phyloP scores from a whole-genome alignment of 2,329 filamentous ascomycete genomes.

The Arthroderma sp. region DNA sequence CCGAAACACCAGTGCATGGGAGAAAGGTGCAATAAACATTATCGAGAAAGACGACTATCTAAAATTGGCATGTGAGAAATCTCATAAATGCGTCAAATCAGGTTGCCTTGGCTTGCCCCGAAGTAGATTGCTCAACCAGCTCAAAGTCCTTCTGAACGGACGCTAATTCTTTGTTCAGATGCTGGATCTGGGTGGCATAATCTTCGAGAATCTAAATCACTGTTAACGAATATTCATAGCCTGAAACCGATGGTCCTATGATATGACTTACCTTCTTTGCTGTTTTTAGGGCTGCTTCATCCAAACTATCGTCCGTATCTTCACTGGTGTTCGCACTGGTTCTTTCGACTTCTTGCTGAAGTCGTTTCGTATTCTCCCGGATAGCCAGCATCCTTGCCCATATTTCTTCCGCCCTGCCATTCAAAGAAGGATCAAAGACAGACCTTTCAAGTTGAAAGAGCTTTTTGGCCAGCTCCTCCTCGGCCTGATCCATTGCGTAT shows the following conservation, averaged over 20 bases:
- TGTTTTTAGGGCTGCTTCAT: constrained; percentile 45
- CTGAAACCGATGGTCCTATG: constrained; percentile 12
- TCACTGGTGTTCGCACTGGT: constrained; percentile 30
- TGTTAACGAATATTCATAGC: constrained; percentile 9
- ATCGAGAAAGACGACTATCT: no score
- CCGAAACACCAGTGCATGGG: no score
- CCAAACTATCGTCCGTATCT: constrained; percentile 35
- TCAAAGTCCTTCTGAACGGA: constrained; percentile 47
- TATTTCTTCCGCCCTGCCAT: constrained; percentile 50
- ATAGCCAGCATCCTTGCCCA: constrained; percentile 54
- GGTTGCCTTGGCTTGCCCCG: no score
- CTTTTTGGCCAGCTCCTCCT: constrained; percentile 51
- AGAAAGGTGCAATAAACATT: no score
- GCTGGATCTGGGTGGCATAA: constrained; percentile 39
- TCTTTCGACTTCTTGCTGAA: constrained; percentile 48
- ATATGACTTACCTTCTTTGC: constrained; percentile 43
- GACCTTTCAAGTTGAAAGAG: constrained; percentile 44
- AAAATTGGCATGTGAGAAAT: no score
- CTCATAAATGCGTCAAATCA: no score
- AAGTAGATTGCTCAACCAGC: constrained; percentile 36
- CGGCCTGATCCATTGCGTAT: constrained; percentile 51
- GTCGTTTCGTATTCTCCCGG: constrained; percentile 43
- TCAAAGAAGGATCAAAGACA: constrained; percentile 47
- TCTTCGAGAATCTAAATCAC: constrained; percentile 35
- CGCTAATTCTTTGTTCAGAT: constrained; percentile 48